These are phyloP conservation scores for Royoungia palumana DNA, from an alignment of 768 basidiomycete genomes.

Conservation along the genomic window DNA sequence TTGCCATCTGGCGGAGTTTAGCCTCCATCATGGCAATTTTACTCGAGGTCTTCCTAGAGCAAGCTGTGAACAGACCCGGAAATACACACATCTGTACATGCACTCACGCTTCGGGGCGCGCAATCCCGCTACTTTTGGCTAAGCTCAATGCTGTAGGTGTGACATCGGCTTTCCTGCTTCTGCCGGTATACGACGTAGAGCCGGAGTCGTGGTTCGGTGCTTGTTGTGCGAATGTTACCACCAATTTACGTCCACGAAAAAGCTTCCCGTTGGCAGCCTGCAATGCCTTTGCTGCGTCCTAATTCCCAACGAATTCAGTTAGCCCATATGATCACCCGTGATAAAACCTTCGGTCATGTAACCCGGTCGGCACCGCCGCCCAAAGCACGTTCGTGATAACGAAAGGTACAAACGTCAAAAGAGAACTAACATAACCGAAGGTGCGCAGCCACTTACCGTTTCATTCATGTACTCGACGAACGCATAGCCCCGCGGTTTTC, in stretches of 20 bases:
- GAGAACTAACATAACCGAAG: constrained; percentile 15
- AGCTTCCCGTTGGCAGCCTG: constrained; percentile 71
- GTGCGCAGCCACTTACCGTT: constrained; percentile 58
- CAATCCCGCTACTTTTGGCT: constrained; percentile 64
- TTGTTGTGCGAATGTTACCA: constrained; percentile 91
- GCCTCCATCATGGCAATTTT: constrained; percentile 98
- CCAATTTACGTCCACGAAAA: constrained; percentile 80
- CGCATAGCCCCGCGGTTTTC: constrained; percentile 93
- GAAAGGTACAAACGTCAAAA: constrained; percentile 27
- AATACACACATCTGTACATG: not conserved
- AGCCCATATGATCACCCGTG: constrained; percentile 12
- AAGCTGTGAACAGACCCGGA: constrained; percentile 7
- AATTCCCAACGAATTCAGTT: constrained; percentile 22
- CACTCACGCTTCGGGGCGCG: constrained; percentile 48
- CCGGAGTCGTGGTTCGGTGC: constrained; percentile 46
- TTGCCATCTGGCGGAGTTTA: constrained; percentile 80
- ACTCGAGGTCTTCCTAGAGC: constrained; percentile 58
- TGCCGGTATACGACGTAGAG: constrained; percentile 31
- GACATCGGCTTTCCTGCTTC: constrained; percentile 49
- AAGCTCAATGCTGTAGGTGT: constrained; percentile 86
- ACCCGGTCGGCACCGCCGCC: constrained; percentile 15
- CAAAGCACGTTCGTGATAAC: constrained; percentile 19
- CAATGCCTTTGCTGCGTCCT: constrained; percentile 87
- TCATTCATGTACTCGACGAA: constrained; percentile 82
- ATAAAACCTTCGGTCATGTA: constrained; percentile 22